These are phyloP conservation scores for Boletales sp. DNA, from an alignment of 768 basidiomycete species.

Conservation along the genomic window DNA sequence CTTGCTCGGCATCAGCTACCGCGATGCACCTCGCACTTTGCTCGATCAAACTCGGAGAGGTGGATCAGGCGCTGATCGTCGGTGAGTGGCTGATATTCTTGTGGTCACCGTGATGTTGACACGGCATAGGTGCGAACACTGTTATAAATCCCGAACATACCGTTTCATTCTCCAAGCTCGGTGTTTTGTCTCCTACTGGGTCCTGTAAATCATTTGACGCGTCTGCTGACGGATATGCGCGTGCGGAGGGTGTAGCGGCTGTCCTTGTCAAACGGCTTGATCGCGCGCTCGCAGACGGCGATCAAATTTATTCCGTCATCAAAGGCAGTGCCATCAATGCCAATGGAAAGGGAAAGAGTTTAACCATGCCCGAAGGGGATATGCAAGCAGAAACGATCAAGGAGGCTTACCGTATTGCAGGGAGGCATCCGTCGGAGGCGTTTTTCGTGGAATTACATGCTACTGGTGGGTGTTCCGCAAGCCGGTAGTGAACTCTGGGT, in stretches of 20 bases:
- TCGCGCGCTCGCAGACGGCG: conserved; percentile 27
- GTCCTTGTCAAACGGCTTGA: conserved; percentile 35
- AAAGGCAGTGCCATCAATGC: conserved; percentile 33
- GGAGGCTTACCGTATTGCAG: conserved; percentile 28
- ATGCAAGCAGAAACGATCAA: conserved; percentile 33
- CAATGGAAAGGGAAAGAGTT: conserved; percentile 31
- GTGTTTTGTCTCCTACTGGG: conserved; percentile 34
- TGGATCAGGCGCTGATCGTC: conserved; percentile 44
- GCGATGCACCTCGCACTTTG: conserved; percentile 48
- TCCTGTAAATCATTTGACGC: conserved; percentile 32
- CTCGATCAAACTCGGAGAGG: conserved; percentile 41
- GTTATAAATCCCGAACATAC: conserved; percentile 27
- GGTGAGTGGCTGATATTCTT: conserved; percentile 4
- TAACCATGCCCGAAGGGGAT: conserved; percentile 34
- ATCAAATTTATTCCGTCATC: conserved; percentile 30
- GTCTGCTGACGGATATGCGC: conserved; percentile 31
- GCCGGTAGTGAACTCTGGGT: neutral
- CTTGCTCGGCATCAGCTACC: conserved; percentile 45
- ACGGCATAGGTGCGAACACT: conserved; percentile 22
- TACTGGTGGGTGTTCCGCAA: conserved; percentile 31
- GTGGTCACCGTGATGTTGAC: neutral
- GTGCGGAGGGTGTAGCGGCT: conserved; percentile 28
- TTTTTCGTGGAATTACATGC: conserved; percentile 51
- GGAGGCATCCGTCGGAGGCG: conserved; percentile 34
- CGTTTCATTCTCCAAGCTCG: conserved; percentile 26